These are phyloP conservation scores for Beauveria brongniartii DNA, from an alignment of 2,329 filamentous ascomycete genomes.

Conservation along the genomic window DNA sequence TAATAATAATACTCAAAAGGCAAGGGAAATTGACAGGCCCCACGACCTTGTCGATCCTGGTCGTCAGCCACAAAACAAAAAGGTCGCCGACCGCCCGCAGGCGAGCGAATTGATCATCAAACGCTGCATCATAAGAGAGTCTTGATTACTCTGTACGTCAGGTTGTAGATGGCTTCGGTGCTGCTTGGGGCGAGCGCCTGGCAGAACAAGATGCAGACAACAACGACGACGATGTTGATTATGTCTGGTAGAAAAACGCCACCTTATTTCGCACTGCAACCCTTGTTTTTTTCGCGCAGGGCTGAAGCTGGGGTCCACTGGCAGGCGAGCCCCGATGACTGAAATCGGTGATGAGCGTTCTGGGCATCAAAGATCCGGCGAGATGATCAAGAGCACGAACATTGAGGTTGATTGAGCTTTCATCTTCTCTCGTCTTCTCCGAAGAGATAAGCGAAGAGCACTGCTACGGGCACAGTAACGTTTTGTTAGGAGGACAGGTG, in stretches of 20 bases:
- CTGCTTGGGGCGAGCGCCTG: no score
- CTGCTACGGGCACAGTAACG: no score
- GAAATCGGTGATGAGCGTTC: no score
- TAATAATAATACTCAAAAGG: no score
- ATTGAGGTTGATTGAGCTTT: no score
- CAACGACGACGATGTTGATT: no score
- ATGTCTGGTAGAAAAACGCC: no score
- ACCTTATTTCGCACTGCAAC: background rate
- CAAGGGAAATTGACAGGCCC: slow-evolving; percentile 3
- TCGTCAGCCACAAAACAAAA: background rate
- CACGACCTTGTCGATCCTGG: slow-evolving; percentile 7
- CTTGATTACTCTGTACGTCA: background rate
- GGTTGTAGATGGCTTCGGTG: background rate
- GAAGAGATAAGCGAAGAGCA: background rate
- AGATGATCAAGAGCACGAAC: no score
- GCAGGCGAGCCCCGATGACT: no score
- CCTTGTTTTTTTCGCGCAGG: background rate
- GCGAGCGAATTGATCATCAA: background rate
- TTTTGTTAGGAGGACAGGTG: no score
- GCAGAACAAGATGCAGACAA: background rate
- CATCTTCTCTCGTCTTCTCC: no score
- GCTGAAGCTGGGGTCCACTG: background rate
- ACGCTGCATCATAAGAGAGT: background rate
- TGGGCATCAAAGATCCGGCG: no score
- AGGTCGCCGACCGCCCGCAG: background rate